These are phyloP conservation scores for Tephrocybe sp. DNA, from an alignment of 768 basidiomycete species.

Conservation along the genomic window DNA sequence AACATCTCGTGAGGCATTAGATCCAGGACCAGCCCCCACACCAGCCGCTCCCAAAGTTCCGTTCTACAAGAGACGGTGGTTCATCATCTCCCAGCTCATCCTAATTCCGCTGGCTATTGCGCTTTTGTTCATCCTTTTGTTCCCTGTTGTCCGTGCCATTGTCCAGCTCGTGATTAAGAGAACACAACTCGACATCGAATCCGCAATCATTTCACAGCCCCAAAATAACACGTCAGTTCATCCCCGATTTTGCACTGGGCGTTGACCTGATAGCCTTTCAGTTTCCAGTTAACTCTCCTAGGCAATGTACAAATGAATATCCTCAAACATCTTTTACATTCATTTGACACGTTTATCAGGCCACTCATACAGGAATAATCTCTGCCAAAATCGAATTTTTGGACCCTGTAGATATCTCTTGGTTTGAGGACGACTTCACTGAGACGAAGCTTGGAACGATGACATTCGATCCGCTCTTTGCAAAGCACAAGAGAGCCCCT, in stretches of 20 bases:
- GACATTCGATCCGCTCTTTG: slow-evolving; percentile 42
- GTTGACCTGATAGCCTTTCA: slow-evolving; percentile 20
- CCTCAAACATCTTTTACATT: not conserved
- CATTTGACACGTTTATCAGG: slow-evolving; percentile 30
- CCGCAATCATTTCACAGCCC: slow-evolving; percentile 49
- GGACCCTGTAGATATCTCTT: slow-evolving; percentile 54
- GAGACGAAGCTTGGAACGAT: slow-evolving; percentile 55
- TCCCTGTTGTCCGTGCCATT: slow-evolving; percentile 66
- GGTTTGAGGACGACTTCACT: slow-evolving; percentile 48
- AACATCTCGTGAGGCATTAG: slow-evolving; percentile 13
- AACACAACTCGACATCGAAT: slow-evolving; percentile 50
- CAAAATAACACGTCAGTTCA: slow-evolving; percentile 53
- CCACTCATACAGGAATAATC: slow-evolving; percentile 66
- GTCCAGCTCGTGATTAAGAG: slow-evolving; percentile 62
- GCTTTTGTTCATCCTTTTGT: slow-evolving; percentile 64
- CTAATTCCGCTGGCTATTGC: slow-evolving; percentile 53
- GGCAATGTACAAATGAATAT: slow-evolving; percentile 44
- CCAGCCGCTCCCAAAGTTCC: slow-evolving; percentile 29
- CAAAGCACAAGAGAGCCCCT: slow-evolving; percentile 52
- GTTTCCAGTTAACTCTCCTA: slow-evolving; percentile 50
- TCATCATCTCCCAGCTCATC: slow-evolving; percentile 57
- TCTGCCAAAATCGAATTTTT: slow-evolving; percentile 61
- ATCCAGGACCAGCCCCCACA: slow-evolving; percentile 16
- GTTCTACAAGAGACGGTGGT: slow-evolving; percentile 61
- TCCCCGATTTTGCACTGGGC: not conserved